Evolutionary conservation across 2,329 filamentous ascomycete genomes (phyloP).

Genomic region (Aspergillus sp.): DNA sequence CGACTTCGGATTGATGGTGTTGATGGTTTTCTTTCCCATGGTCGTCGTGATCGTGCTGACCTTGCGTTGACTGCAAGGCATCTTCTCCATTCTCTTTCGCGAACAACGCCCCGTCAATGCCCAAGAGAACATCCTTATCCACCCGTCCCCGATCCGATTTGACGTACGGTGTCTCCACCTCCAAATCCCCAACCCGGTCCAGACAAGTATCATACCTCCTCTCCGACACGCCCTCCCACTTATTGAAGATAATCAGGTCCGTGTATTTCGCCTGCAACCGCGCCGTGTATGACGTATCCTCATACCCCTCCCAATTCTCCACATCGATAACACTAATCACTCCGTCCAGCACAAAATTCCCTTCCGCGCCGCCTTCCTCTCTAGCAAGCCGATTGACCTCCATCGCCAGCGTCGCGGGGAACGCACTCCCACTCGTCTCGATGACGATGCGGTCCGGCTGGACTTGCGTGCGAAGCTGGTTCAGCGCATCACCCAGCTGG

Average conservation of each 20-base stretch:
- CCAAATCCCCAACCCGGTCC: conserved; percentile 71
- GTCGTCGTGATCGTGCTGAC: conserved; percentile 12
- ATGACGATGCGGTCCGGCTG: conserved; percentile 79
- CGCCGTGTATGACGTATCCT: conserved; percentile 82
- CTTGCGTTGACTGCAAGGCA: conserved; percentile 16
- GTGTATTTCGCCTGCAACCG: conserved; percentile 83
- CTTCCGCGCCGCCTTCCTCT: conserved; percentile 44
- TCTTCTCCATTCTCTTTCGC: conserved; percentile 34
- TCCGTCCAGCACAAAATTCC: conserved; percentile 68
- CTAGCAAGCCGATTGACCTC: conserved; percentile 73
- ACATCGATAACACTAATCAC: conserved; percentile 87
- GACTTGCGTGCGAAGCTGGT: conserved; percentile 56
- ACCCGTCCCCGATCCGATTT: conserved; percentile 79
- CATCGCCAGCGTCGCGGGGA: conserved; percentile 81
- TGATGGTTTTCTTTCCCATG: conserved; percentile 35
- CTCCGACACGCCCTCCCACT: conserved; percentile 75
- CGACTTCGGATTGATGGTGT: conserved; percentile 75
- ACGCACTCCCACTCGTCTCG: conserved; percentile 83
- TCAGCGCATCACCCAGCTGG: conserved; percentile 71
- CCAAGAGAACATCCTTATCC: conserved; percentile 70
- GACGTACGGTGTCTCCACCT: conserved; percentile 71
- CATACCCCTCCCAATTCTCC: conserved; percentile 90
- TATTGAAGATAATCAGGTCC: conserved; percentile 85
- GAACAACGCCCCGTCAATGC: conserved; percentile 70
- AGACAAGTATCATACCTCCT: conserved; percentile 66